Percentiles rank a stretch among this genome's conserved stretches.
These are phyloP conservation scores for Avicennia marina DNA, from an alignment of 257 asterid genomes.

Conservation along the genomic window DNA sequence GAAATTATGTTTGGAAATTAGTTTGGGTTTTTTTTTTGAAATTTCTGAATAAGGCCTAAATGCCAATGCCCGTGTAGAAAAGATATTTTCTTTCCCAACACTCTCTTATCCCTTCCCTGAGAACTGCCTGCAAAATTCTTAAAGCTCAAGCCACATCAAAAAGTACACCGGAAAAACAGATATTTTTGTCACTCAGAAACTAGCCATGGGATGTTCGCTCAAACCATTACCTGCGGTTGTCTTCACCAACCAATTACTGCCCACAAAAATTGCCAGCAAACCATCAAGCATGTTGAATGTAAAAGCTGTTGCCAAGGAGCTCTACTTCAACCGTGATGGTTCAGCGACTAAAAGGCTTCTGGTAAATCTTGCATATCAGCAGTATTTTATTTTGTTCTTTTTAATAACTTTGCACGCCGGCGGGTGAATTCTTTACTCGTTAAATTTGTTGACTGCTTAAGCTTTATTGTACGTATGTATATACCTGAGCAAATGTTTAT, in stretches of 20 bases:
- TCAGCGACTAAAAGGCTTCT: conserved; percentile 66
- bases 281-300: conserved; percentile 31
- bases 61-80: too few species aligned
- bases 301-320: conserved; percentile 68
- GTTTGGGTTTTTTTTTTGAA: too few species aligned
- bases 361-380: conserved; percentile 28
- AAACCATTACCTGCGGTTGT: conserved; percentile 45
- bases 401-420: too few species aligned
- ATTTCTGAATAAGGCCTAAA: too few species aligned
- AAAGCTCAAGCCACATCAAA: not conserved
- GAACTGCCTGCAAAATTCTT: not conserved
- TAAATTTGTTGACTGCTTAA: too few species aligned
- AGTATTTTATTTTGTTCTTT: too few species aligned
- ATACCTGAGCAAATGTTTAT: not conserved
- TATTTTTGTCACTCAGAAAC: too few species aligned
- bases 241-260: conserved; percentile 29
- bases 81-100: conserved; percentile 22
- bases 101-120: conserved; percentile 27
- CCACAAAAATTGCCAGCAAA: conserved; percentile 28
- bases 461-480: not conserved
- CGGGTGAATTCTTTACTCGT: too few species aligned
- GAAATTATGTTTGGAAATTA: too few species aligned
- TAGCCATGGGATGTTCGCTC: conserved; percentile 49
- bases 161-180: not conserved
- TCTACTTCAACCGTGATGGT: conserved; percentile 81